Percentiles rank a stretch among this genome's conserved stretches.
Conservation (phyloP, 306 rosid species). For the Luffa aegyptiaca region DNA sequence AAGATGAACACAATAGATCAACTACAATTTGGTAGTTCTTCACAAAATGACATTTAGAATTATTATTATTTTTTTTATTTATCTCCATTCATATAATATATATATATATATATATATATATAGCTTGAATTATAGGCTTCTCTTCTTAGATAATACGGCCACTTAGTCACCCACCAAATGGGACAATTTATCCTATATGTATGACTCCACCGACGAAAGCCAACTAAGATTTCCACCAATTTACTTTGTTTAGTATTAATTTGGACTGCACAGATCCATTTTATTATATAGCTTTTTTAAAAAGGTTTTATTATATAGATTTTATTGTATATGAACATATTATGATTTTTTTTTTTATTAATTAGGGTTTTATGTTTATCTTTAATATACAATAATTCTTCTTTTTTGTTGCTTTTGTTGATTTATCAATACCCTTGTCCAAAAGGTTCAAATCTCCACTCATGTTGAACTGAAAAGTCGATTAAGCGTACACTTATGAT, state of each 20-base stretch:
- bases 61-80: background rate
- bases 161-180: slow-evolving; percentile 39
- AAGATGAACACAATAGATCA: background rate
- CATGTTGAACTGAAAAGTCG: too few species aligned
- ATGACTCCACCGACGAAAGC: slow-evolving; percentile 22
- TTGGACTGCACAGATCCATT: slow-evolving; percentile 17
- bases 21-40: background rate
- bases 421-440: too few species aligned
- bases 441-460: too few species aligned
- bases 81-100: background rate
- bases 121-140: background rate
- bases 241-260: slow-evolving; percentile 4
- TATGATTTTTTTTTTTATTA: too few species aligned
- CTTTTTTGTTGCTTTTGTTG: too few species aligned
- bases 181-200: slow-evolving; percentile 1
- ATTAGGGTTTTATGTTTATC: too few species aligned
- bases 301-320: too few species aligned
- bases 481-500: too few species aligned
- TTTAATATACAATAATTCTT: too few species aligned
- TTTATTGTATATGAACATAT: too few species aligned
- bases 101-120: background rate
- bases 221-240: slow-evolving; percentile 65
- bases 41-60: background rate
- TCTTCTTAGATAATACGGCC: background rate
- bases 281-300: slow-evolving; percentile 5